A percentile compares a stretch with the other conserved stretches of the same genome.
phyloP scores from a whole-genome alignment of 2,329 filamentous ascomycete genomes.

The Verticillium klebahnii region DNA sequence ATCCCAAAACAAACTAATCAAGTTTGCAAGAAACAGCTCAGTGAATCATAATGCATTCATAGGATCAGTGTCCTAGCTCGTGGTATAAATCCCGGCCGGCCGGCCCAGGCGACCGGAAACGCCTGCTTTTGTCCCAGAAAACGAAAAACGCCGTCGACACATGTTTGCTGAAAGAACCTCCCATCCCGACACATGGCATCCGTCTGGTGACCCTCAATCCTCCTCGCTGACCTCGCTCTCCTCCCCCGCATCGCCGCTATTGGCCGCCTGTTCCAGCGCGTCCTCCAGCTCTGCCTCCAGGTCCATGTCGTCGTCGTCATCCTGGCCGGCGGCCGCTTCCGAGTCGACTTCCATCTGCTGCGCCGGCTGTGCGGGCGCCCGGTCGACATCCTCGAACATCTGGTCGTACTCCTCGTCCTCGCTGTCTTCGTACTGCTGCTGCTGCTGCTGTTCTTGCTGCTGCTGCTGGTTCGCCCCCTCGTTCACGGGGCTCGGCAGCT shows the following conservation, averaged over 20 bases:
- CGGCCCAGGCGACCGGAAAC: conserved; percentile 25
- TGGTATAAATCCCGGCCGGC: not conserved
- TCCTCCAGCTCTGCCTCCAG: conserved; percentile 55
- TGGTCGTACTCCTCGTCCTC: conserved; percentile 13
- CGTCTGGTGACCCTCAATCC: conserved; percentile 34
- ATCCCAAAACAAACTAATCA: not conserved
- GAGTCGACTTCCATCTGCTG: conserved; percentile 21
- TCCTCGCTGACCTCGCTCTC: conserved; percentile 66
- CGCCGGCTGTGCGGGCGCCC: conserved; percentile 5
- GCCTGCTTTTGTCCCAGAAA: conserved; percentile 30
- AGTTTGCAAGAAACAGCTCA: not conserved
- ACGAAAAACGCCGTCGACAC: not conserved
- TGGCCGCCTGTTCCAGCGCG: conserved; percentile 35
- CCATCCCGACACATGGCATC: not conserved
- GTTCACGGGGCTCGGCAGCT: conserved; percentile 50
- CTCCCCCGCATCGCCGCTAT: conserved; percentile 41
- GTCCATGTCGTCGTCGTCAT: conserved; percentile 42
- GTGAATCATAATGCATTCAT: not conserved
- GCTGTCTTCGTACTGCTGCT: conserved; percentile 15
- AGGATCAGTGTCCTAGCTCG: not conserved
- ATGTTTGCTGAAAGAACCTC: not conserved
- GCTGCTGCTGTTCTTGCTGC: conserved; percentile 16
- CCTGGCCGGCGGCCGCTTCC: conserved; percentile 25
- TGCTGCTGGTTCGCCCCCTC: conserved; percentile 22
- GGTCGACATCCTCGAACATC: conserved; percentile 8